Base-by-base conservation (phyloP, 2,329 filamentous ascomycete genomes). In the Ophiocordyceps polyrhachis-furcata region DNA sequence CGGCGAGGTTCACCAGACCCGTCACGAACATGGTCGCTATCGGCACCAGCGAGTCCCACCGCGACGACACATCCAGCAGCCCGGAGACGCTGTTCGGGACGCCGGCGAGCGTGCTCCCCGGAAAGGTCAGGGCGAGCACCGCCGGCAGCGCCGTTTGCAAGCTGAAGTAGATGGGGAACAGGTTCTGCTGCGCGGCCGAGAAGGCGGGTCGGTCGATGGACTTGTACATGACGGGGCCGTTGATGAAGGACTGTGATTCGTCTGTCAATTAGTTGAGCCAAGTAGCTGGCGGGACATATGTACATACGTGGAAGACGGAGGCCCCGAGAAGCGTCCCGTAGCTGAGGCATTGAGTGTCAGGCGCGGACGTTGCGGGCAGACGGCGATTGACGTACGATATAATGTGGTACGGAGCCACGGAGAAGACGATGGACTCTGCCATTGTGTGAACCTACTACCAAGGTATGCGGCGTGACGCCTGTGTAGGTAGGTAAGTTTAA, bases 121-220 rank as follows among this genome's bases (percentile, higher is more conserved):
- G 87, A 57, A 85, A 89, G 5, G 89, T 95, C 45, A 93, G 58
- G 19, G 82, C 80, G 17, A 95, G 67, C 20, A 84, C 56, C 15
- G 81, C 61, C 0, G 91, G 85, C 1, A 89, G 67, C 6, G 72
- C 70, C 4, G 85, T 79, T 65, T 96, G 89, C 46, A 96, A 67
- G 41, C 75, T 69, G 61, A 96, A 96, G 69, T 93, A 98, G 54
- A 85, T 71, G 31, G 86, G 86, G 66, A 95, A 94, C 44, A 88
- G 75, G 50, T 76, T 76, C 51, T 77, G 72, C 63, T 95, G 89
- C 29, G 95, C 73, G 17, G 77, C 70, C 23, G 81, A 76, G 67
- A 98, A 96, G 58, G 85, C 77, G 0, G 84, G 76, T 23, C 85
- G 77, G 23, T 85, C 77, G 35, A 95, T 76, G 12, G 75, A 72